Conservation (phyloP, 2,329 filamentous ascomycete species). For the Gnomoniopsis sp. region DNA sequence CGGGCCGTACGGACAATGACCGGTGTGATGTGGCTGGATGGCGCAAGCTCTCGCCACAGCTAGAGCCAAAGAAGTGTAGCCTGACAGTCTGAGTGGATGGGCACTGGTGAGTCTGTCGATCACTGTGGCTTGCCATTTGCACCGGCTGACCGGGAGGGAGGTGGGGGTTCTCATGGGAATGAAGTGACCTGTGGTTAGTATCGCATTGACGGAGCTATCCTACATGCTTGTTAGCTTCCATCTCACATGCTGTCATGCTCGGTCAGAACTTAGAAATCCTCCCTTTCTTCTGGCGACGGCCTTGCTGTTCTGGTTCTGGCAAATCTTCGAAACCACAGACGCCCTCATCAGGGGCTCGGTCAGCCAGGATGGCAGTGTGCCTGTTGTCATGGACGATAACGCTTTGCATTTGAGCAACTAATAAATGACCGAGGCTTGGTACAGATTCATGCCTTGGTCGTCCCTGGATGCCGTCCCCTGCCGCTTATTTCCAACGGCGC, state of each 20-base stretch:
- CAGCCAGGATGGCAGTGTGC: no score
- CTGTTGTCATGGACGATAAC: no score
- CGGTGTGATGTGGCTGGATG: not conserved
- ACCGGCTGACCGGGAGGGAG: not conserved
- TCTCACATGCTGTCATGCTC: no score
- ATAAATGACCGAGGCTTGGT: not conserved
- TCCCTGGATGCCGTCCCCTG: not conserved
- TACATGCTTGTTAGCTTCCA: no score
- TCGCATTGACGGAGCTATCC: not conserved
- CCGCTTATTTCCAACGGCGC: not conserved
- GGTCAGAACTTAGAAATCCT: no score
- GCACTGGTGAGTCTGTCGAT: not conserved
- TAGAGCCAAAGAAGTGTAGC: not conserved
- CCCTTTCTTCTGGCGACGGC: no score
- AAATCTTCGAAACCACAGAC: not conserved
- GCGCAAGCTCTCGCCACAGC: conserved; percentile 6
- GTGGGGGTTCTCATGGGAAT: not conserved
- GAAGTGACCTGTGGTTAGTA: no score
- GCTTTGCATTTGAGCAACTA: no score
- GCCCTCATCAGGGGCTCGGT: not conserved
- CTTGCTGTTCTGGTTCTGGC: not conserved
- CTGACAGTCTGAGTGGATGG: not conserved
- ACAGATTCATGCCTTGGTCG: not conserved
- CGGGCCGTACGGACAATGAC: not conserved
- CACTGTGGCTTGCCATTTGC: conserved; percentile 1